Evolutionary conservation across 768 basidiomycete genomes (phyloP).

Genomic region (Megacollybia marginata): DNA sequence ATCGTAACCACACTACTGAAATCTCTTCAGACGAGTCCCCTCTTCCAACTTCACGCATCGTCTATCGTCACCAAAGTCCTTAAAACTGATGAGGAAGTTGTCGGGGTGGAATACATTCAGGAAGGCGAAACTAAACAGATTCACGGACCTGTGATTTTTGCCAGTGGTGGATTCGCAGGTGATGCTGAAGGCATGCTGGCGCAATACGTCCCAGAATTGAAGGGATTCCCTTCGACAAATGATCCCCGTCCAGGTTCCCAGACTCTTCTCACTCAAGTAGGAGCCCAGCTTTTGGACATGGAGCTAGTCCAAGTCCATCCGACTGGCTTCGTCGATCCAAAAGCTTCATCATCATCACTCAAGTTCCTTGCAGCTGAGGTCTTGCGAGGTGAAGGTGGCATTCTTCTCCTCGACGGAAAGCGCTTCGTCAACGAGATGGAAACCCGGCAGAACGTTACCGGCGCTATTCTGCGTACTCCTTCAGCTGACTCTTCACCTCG

Average conservation of each 20-base stretch:
- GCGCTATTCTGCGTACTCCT: too few relatives aligned
- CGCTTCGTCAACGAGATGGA: constrained; percentile 73
- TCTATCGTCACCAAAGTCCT: too few relatives aligned
- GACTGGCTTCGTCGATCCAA: constrained; percentile 72
- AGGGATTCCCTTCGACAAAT: constrained; percentile 17
- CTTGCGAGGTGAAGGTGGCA: constrained; percentile 72
- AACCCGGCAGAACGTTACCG: constrained; percentile 34
- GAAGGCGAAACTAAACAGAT: constrained; percentile 4
- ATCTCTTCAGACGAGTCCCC: too few relatives aligned
- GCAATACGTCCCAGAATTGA: constrained; percentile 15
- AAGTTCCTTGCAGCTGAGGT: constrained; percentile 82
- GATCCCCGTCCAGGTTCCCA: constrained; percentile 5
- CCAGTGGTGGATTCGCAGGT: constrained; percentile 19
- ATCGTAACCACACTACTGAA: constrained; percentile 14
- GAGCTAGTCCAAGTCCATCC: constrained; percentile 33
- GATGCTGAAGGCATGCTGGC: constrained; percentile 16
- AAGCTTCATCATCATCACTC: constrained; percentile 58
- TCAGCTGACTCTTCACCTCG: too few relatives aligned
- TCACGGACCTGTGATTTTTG: constrained; percentile 11
- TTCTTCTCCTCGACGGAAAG: constrained; percentile 63
- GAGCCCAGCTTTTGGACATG: constrained; percentile 11
- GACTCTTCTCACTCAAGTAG: too few relatives aligned
- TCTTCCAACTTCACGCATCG: too few relatives aligned
- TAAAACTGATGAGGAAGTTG: constrained; percentile 1
- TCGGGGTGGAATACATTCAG: constrained; percentile 15